Evolutionary conservation across 2,329 filamentous ascomycete genomes (phyloP).

Genomic region (Ceratocystis papillata): DNA sequence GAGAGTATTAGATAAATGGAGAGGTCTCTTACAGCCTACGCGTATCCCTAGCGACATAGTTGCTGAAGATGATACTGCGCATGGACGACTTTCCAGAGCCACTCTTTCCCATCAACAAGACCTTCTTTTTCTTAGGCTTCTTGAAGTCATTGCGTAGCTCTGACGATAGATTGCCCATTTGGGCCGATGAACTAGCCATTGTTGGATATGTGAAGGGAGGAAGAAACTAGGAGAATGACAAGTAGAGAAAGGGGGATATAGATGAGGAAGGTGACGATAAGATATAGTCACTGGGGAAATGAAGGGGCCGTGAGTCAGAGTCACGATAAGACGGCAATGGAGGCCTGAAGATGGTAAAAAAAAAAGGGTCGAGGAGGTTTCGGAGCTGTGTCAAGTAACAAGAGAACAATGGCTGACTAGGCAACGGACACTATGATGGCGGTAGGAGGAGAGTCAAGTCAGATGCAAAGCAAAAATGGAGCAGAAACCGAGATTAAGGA

Average conservation of each 20-base stretch:
- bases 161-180: constrained; percentile 20
- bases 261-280: not conserved
- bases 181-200: constrained; percentile 15
- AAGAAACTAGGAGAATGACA: not conserved
- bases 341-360: too few relatives aligned
- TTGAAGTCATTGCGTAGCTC: constrained; percentile 39
- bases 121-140: constrained; percentile 76
- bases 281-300: not conserved
- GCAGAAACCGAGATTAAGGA: too few relatives aligned
- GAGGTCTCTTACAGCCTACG: constrained; percentile 53
- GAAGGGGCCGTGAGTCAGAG: not conserved
- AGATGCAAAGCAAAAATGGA: too few relatives aligned
- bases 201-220: not conserved
- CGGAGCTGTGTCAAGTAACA: too few relatives aligned
- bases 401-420: too few relatives aligned
- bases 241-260: not conserved
- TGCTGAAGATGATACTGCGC: constrained; percentile 97
- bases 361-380: too few relatives aligned
- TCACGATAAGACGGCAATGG: too few relatives aligned
- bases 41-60: constrained; percentile 95
- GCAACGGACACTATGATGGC: too few relatives aligned
- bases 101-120: constrained; percentile 85
- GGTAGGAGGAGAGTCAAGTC: too few relatives aligned
- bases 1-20: not conserved
- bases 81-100: constrained; percentile 97